These are phyloP conservation scores for Beauveria sp. DNA, from an alignment of 2,329 filamentous ascomycete species.

Conservation along the genomic window DNA sequence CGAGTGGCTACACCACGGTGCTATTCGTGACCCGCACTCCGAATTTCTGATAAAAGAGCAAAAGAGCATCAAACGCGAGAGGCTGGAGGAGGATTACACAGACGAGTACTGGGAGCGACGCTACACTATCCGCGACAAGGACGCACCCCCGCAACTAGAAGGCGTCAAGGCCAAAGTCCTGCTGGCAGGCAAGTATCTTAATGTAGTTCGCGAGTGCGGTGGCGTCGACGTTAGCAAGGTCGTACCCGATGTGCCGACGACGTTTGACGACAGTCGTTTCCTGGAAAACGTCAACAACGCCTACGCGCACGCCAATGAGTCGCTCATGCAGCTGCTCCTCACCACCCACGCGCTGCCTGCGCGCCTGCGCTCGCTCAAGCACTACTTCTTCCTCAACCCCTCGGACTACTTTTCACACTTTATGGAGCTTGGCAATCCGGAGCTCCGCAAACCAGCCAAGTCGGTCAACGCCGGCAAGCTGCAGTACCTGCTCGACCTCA, in stretches of 20 bases:
- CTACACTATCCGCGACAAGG: slow-evolving; percentile 86
- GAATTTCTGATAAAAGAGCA: slow-evolving; percentile 96
- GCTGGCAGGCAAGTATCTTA: slow-evolving; percentile 93
- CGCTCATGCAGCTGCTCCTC: slow-evolving; percentile 79
- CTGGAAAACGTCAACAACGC: slow-evolving; percentile 93
- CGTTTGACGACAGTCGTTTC: slow-evolving; percentile 87
- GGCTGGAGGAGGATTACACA: slow-evolving; percentile 91
- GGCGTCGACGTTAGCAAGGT: slow-evolving; percentile 90
- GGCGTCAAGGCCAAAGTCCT: slow-evolving; percentile 90
- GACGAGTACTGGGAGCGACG: slow-evolving; percentile 99
- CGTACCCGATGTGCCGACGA: slow-evolving; percentile 78
- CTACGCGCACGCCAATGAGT: slow-evolving; percentile 92
- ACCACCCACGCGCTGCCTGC: slow-evolving; percentile 88
- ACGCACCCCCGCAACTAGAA: slow-evolving; percentile 87
- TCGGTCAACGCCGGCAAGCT: slow-evolving; percentile 87
- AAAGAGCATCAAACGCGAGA: slow-evolving; percentile 85
- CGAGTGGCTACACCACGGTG: slow-evolving; percentile 94
- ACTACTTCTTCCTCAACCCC: slow-evolving; percentile 97
- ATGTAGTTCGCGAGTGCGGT: slow-evolving; percentile 94
- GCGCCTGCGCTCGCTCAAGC: slow-evolving; percentile 82
- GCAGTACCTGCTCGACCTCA: slow-evolving; percentile 90
- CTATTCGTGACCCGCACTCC: slow-evolving; percentile 85
- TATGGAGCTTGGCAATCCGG: slow-evolving; percentile 80
- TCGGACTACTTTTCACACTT: slow-evolving; percentile 99
- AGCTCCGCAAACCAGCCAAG: slow-evolving; percentile 83